Base-by-base conservation (phyloP, 2,329 filamentous ascomycete genomes). In the Fusarium piperis region DNA sequence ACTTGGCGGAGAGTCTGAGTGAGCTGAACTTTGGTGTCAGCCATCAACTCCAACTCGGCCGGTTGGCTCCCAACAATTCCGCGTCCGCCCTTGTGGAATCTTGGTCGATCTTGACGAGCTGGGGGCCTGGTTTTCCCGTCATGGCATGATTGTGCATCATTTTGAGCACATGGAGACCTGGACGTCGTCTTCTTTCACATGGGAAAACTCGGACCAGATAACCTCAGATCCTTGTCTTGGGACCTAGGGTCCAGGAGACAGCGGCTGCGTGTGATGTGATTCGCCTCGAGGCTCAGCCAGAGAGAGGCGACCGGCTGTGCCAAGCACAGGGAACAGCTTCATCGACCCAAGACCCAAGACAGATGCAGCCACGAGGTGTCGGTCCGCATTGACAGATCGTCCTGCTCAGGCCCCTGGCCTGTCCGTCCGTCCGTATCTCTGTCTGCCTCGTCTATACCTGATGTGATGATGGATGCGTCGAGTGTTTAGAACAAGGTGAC, bases 141-240 rank as follows among this genome's bases (percentile, higher is more conserved):
- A 58, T 74, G 46, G 72, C 59, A 60, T 59, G 65, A 76, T 66
- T 32, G 41, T 58, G 41, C 56, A 66, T 52, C 57, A 46, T 41
- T 58, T 60, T 59, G 39, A 60, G 65, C 55, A 60, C 39, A 33
- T 46, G 35, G 13, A 52, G 61, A 20, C 26, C 16, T 16, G 39
- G 57, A 62, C 23, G 20, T 44, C 57, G 38, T 56, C 59, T 38
- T 68, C 53, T 66, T 71, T 63, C 52, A 59, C 55, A 57, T 64
- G 52, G 60, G 41, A 66, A 36, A 55, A 65, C 30, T 65, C 56
- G 68, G 46, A 38, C 23, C 32, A 63, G 13, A 56, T 32, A 52
- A 59, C 64, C 59, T 70, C 66, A 65, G 63, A 73, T 73, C 56
- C 55, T 32, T 73, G 70, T 71, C 62, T 65, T 38, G 59, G 64